Conservation (phyloP, 306 rosid species). For the Trifolium dubium region DNA sequence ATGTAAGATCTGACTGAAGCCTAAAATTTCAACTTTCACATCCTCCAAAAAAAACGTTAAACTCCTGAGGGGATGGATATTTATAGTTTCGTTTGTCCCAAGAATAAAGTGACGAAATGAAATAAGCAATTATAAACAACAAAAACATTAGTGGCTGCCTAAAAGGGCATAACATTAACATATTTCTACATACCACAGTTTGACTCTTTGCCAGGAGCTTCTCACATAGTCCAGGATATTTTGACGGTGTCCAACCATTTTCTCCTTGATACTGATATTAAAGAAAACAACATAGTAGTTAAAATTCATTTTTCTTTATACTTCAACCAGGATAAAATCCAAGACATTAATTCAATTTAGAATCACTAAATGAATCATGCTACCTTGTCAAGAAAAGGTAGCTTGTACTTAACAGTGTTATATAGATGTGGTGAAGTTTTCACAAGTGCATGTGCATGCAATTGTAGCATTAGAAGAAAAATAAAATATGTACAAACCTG, state of each 20-base stretch:
- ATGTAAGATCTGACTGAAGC: no score
- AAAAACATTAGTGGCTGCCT: slow-evolving; percentile 12
- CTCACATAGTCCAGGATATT: slow-evolving; percentile 86
- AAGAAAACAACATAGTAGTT: slow-evolving; percentile 21
- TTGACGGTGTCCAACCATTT: slow-evolving; percentile 89
- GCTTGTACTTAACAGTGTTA: slow-evolving; percentile 7
- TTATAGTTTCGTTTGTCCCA: no score
- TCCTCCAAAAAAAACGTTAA: no score
- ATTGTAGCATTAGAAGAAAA: slow-evolving; percentile 23
- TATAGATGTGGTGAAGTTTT: slow-evolving; percentile 11
- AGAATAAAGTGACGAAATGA: no score
- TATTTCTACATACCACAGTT: slow-evolving; percentile 78
- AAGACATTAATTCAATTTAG: slow-evolving; percentile 5
- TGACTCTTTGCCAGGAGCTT: slow-evolving; percentile 88
- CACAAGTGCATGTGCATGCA: slow-evolving; percentile 25
- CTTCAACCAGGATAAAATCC: slow-evolving; percentile 16
- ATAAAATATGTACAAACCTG: slow-evolving; percentile 62
- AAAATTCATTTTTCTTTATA: no score
- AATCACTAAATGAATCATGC: not conserved
- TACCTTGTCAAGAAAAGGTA: slow-evolving; percentile 2
- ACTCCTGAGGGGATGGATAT: no score
- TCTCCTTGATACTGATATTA: slow-evolving; percentile 92
- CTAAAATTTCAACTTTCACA: no score
- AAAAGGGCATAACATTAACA: slow-evolving; percentile 17
- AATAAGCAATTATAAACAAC: not conserved